Base-by-base conservation (phyloP, 1,284 basidiomycete species). In the Trichosporon ovoides region DNA sequence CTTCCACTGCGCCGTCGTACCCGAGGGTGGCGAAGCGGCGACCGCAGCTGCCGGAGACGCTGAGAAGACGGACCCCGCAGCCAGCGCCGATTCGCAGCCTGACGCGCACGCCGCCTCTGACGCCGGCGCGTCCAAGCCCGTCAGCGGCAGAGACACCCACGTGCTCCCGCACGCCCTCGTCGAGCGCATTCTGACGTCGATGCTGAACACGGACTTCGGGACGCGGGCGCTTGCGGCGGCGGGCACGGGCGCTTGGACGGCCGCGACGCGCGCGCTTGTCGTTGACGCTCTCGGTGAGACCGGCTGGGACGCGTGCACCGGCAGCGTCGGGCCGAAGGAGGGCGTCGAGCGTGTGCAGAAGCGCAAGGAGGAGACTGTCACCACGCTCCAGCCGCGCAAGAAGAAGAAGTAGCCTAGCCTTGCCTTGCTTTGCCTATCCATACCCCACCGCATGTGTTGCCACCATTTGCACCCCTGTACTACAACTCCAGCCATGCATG, bases 161-260 rank as follows among this genome's bases (percentile, higher is more conserved):
- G 18, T 43, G 14, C 84, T 90, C 24, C 80, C 85, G 6, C 77
- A 78, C 34, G 82, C 83, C 60, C 80, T 91, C 59, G 81, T 85
- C 65, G 83, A 85, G 66, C 85, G 89, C 16, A 79, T 93, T 16
- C 75, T 87, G 65, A 80, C 81, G 22, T 83, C 84, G 46, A 77
- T 93, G 61, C 81, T 85, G 73, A 88, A 86, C 50, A 83, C 87
- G 65, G 90, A 92, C 70, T 94, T 92, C 74, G 85, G 85, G 34
- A 85, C 83, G 2, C 72, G 76, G 7, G 85, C 85, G 55, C 81
- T 84, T 54, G 83, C 87, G 10, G 73, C 83, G 53, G 82, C 84
- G 61, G 86, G 84, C 9, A 90, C 89, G 14, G 83, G 83, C 65
- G 81, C 84, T 35, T 79, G 92, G 64, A 84, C 89, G 70, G 80